phyloP scores from a whole-genome alignment of 768 basidiomycete species.

The Boletus reticuloceps region DNA sequence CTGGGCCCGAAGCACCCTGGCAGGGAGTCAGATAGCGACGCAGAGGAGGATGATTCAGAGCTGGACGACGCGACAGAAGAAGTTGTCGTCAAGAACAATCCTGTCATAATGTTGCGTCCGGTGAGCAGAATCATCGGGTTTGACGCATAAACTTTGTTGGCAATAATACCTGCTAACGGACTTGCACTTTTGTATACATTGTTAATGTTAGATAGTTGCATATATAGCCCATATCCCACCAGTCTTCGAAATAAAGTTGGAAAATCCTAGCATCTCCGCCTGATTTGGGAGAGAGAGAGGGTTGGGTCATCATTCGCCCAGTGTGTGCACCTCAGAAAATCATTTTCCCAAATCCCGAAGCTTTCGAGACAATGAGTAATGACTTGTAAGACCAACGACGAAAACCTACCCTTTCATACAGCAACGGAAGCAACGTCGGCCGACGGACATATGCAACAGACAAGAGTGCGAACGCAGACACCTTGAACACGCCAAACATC shows the following conservation, averaged over 20 bases:
- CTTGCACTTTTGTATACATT: not conserved
- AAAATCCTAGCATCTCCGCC: not conserved
- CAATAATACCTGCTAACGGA: not conserved
- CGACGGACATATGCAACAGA: constrained; percentile 8
- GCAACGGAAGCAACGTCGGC: not conserved
- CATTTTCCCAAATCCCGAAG: not conserved
- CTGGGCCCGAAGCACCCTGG: constrained; percentile 54
- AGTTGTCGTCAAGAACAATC: constrained; percentile 42
- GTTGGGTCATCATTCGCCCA: not conserved
- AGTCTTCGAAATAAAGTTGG: too few species aligned
- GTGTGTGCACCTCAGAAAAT: not conserved
- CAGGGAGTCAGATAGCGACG: constrained; percentile 59
- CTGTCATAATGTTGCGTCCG: constrained; percentile 57
- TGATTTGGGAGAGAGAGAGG: too few species aligned
- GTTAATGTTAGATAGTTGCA: constrained; percentile 19
- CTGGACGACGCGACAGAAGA: constrained; percentile 43
- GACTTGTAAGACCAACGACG: not conserved
- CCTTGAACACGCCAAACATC: constrained; percentile 1
- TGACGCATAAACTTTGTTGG: constrained; percentile 18
- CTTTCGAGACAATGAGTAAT: constrained; percentile 1
- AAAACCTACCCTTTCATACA: constrained; percentile 2
- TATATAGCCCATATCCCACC: constrained; percentile 7
- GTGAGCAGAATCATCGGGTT: constrained; percentile 62
- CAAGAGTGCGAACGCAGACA: not conserved
- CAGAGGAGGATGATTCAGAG: constrained; percentile 49